phyloP scores from a whole-genome alignment of 441 rosid species.

The Populus trichocarpa region DNA sequence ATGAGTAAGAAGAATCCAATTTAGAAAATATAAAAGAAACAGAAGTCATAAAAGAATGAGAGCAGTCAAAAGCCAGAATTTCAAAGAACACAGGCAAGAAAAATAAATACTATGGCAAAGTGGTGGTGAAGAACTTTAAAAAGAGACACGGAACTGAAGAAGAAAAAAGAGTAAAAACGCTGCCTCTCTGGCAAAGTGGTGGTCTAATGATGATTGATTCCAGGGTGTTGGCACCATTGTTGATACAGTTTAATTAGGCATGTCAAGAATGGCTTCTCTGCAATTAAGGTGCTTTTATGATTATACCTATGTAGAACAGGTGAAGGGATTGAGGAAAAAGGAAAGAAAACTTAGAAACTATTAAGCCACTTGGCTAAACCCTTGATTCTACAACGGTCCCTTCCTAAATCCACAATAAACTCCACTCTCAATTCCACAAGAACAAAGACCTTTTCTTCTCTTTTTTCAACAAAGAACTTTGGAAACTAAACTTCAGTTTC shows the following conservation, averaged over 20 bases:
- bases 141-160: background rate
- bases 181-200: background rate
- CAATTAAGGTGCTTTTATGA: background rate
- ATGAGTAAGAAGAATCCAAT: background rate
- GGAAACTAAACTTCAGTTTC: background rate
- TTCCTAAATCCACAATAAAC: background rate
- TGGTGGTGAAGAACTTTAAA: background rate
- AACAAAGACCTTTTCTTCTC: background rate
- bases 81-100: background rate
- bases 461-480: background rate
- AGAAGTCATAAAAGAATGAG: background rate
- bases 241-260: background rate
- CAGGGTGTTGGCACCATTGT: background rate
- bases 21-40: background rate
- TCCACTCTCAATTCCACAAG: background rate
- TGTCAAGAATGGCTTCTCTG: background rate
- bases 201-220: background rate
- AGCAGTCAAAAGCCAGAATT: background rate
- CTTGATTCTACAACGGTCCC: background rate
- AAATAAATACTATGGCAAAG: too few relatives aligned
- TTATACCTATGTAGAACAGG: background rate
- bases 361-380: background rate
- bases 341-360: background rate
- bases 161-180: background rate
- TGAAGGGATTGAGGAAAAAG: background rate